Conservation (phyloP, 768 basidiomycete genomes). For the Termitomyces sp. region DNA sequence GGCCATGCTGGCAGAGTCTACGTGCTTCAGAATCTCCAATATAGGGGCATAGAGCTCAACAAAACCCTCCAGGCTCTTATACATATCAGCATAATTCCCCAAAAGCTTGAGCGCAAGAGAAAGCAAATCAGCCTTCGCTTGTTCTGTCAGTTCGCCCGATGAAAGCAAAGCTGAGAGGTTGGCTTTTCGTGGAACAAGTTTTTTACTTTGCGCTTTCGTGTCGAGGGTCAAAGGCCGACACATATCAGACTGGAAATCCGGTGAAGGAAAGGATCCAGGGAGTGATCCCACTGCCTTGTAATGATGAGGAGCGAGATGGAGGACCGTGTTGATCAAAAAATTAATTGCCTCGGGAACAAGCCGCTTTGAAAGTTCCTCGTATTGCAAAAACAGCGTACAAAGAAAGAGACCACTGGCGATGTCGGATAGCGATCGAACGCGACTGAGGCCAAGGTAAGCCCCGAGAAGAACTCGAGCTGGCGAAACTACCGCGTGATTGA, state of each 20-base stretch:
- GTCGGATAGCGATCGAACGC: slow-evolving; percentile 71
- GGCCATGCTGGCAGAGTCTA: slow-evolving; percentile 43
- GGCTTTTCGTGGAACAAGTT: slow-evolving; percentile 33
- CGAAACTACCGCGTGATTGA: slow-evolving; percentile 84
- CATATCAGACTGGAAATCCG: slow-evolving; percentile 55
- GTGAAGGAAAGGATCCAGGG: slow-evolving; percentile 68
- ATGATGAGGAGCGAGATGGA: slow-evolving; percentile 67
- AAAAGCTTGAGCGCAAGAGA: slow-evolving; percentile 58
- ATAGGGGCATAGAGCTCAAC: slow-evolving; percentile 80
- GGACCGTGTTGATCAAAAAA: slow-evolving; percentile 65
- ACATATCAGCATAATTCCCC: slow-evolving; percentile 64
- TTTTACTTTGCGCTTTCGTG: slow-evolving; percentile 32
- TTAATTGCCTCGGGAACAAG: slow-evolving; percentile 86
- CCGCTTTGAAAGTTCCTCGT: slow-evolving; percentile 79
- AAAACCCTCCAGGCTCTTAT: slow-evolving; percentile 76
- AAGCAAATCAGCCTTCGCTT: slow-evolving; percentile 71
- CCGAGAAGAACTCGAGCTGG: slow-evolving; percentile 86
- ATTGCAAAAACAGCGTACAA: slow-evolving; percentile 80
- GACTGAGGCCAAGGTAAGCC: slow-evolving; percentile 81
- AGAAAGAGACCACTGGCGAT: slow-evolving; percentile 85
- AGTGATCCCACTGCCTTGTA: slow-evolving; percentile 40
- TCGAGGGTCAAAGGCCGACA: slow-evolving; percentile 36
- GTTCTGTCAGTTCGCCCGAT: slow-evolving; percentile 35
- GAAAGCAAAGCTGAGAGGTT: slow-evolving; percentile 40
- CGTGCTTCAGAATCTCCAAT: slow-evolving; percentile 44